Evolutionary conservation across 2,329 filamentous ascomycete species (phyloP), one percentile per base, ranked within the genome.

Genomic region (Dactylellina drechsleri): DNA sequence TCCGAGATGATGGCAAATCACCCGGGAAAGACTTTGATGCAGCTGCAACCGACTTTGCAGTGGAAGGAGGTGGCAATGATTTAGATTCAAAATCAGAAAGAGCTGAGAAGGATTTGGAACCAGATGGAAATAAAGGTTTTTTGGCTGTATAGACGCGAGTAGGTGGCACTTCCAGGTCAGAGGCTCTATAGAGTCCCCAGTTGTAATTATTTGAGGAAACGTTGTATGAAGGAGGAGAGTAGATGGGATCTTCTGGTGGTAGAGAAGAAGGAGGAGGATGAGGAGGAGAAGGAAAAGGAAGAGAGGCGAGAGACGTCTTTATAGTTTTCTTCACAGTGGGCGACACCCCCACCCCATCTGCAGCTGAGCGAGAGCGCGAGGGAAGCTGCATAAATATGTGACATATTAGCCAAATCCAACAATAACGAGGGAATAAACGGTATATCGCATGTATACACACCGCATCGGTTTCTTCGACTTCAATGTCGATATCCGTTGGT

Each of bases 401-500:
- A n/a, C n/a, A 52, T 50, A 36, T 53, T 7, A 31, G 13, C 18
- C 6, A 36, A 56, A 31, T n/a, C 26, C 10, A 16, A 12, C 45
- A 7, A 16, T 41, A 18, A 12, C 13, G 5, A 18, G 47, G 18
- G 10, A 50, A 50, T 23, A 16, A 18, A 16, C 8, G 15, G n/a
- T 20, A 8, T 31, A 13, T 43, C 2, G 15, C 1, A 53, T 47
- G 16, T 7, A 47, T 61, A 54, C 62, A 47, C 16, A 74, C 70
- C 52, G 64, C 18, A 4, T 52, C 70, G 15, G 68, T 61, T 4
- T 65, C 58, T 7, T 59, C 71, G 12, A 23, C 45, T 4, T 68
- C 71, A n/a, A 41, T 31, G 23, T 75, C 71, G 20, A 75, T 54
- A 36, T 75, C 71, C 1, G 71, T 75, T 1, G 71, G 43, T 20